Base-by-base conservation (phyloP, 768 basidiomycete genomes). In the Trametes gibbosa region DNA sequence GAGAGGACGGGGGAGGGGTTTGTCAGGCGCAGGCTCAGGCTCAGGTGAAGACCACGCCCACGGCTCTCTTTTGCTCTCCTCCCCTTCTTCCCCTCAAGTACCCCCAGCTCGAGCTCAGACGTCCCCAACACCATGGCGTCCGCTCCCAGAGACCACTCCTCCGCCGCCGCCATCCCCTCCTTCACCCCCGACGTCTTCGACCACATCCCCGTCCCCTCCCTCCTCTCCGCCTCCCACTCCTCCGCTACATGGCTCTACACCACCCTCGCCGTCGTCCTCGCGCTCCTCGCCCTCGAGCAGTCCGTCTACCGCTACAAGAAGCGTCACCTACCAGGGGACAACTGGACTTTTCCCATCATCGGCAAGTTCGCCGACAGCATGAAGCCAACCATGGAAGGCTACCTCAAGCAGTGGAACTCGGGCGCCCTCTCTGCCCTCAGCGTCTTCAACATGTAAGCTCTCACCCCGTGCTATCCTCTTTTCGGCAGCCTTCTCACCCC, bases 261-360 rank as follows among this genome's bases (percentile, higher is more conserved):
- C 2, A 84, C 86, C n/a, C 61, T 75, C 35, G 86, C 84, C 40
- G 71, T 96, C 66, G 64, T 97, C 58, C 72, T 84, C 50, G 78
- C 88, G 13, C 83, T 99, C 41, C 85, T 99, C 50, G 76, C 84
- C 46, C 79, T 96, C 53, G 96, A 99, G 69, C 95, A 97, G 76
- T 77, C 82, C 32, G 83, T 95, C 19, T 99, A 96, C 73, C 80
- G 96, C 35, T 82, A 81, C 69, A 95, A 97, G 77, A 98, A 98
- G 69, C 83, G 80, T 19, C 83, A 89, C 66, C 82, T 98, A 7
- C 95, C 96, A 0, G 96, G 96, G 6, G 84, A 81, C 46, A 79
- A 73, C 70, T 98, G 94, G 95, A 97, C 94, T 13, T 95, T 97
- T 63, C 97, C 97, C n/a, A 68, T 99, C 68, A 98, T 99, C 56